Base-by-base conservation (phyloP, 768 basidiomycete genomes). In the Pulveroboletus frians region DNA sequence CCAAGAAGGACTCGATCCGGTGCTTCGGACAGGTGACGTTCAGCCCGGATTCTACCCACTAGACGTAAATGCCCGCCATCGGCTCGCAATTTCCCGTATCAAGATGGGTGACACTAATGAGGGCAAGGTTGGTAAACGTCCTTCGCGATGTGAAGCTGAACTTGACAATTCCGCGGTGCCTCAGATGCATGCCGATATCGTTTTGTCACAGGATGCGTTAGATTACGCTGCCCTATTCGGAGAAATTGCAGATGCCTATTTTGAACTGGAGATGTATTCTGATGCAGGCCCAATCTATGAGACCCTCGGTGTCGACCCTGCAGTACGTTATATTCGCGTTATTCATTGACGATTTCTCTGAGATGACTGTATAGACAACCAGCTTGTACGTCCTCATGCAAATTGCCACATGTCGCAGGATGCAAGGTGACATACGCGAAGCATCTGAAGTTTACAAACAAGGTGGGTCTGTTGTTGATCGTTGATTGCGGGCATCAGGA, bases 191-290 rank as follows among this genome's bases (percentile, higher is more conserved):
- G 83, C 90, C 1, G 74, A 75, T 27, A 71, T 85, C 23, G 76
- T 96, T 20, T 73, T 89, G 3, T 61, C 76, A 0, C 78, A 90
- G 55, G 89, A 93, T 47, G 76, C 85, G 1, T 61, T 80, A 3
- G 83, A 92, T 54, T 91, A 91, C 55, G 82, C 85, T 0, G 77
- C 83, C 1, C 71, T 93, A 4, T 92, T 91, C 57, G 76, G 73
- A 1, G 91, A 93, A 59, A 84, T 94, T 29, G 92, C 88, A 0
- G 88, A 92, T 56, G 87, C 88, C 0, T 88, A 87, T 62, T 86
- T 84, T 56, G 43, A 44, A 34, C 15, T 44, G 43, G 43, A 44
- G 10, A 34, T 34, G 15, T 44, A 34, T 44, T 44, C 43, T 4
- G 32, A 44, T 17, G 43, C 43, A 0, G 31, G 43, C 7, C 43